Percentiles rank a stretch among this genome's conserved stretches.
These are phyloP conservation scores for Phaeosphaeria sp. DNA, from an alignment of 2,329 filamentous ascomycete species.

Conservation along the genomic window DNA sequence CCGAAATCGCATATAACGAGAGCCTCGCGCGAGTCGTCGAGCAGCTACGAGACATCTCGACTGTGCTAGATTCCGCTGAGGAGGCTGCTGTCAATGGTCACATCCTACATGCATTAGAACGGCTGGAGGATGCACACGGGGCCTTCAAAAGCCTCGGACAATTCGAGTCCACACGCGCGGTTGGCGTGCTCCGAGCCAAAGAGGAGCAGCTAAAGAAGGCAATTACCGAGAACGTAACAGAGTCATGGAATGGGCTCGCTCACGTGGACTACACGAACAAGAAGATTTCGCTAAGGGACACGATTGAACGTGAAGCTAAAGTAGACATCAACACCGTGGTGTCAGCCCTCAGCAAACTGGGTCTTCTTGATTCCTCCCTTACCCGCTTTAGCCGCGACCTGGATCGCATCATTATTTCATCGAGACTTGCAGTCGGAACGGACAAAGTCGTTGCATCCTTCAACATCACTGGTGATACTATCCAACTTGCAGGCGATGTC, in stretches of 20 bases:
- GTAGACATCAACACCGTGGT: slow-evolving; percentile 44
- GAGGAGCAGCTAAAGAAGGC: slow-evolving; percentile 70
- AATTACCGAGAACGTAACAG: slow-evolving; percentile 70
- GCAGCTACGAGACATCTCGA: slow-evolving; percentile 58
- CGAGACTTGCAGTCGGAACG: slow-evolving; percentile 58
- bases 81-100: slow-evolving; percentile 53
- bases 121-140: slow-evolving; percentile 57
- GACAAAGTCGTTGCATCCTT: slow-evolving; percentile 42
- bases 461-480: slow-evolving; percentile 41
- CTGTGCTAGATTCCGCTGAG: slow-evolving; percentile 56
- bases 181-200: slow-evolving; percentile 69
- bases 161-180: slow-evolving; percentile 66
- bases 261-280: slow-evolving; percentile 63
- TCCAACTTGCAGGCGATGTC: slow-evolving; percentile 36
- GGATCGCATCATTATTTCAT: slow-evolving; percentile 65
- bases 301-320: slow-evolving; percentile 46
- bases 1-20: slow-evolving; percentile 66
- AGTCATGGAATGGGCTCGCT: slow-evolving; percentile 75
- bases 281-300: slow-evolving; percentile 63
- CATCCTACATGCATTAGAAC: slow-evolving; percentile 56
- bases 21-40: slow-evolving; percentile 58
- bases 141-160: slow-evolving; percentile 66
- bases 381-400: slow-evolving; percentile 67
- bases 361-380: slow-evolving; percentile 58
- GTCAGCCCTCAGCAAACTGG: slow-evolving; percentile 45